A percentile compares a stretch with the other conserved stretches of the same genome.
phyloP scores from a whole-genome alignment of 495 filamentous ascomycete genomes.

The Venustampulla echinocandica region DNA sequence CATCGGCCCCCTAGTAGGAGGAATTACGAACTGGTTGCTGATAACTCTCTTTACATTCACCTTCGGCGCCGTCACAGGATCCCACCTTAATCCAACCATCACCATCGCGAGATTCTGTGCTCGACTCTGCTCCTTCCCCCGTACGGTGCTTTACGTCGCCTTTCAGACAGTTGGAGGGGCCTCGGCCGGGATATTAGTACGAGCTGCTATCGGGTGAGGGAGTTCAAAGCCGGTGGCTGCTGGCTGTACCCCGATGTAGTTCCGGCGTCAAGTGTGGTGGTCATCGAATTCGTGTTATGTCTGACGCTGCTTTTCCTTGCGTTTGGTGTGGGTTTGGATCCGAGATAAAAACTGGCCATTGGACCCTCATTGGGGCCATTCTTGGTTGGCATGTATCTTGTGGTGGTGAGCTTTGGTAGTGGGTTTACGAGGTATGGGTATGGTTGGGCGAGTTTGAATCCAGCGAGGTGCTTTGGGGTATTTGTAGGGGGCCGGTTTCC shows the following conservation, averaged over 20 bases:
- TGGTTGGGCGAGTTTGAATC: slow-evolving; percentile 14
- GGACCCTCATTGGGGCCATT: slow-evolving; percentile 36
- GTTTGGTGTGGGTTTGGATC: slow-evolving; percentile 39
- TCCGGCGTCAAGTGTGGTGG: slow-evolving; percentile 24
- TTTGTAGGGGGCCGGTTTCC: slow-evolving; percentile 8
- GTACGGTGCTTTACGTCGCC: slow-evolving; percentile 34
- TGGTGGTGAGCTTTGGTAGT: slow-evolving; percentile 32
- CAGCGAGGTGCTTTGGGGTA: slow-evolving; percentile 14
- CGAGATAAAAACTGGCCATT: slow-evolving; percentile 35
- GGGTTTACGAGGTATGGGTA: slow-evolving; percentile 32
- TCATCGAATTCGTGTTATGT: slow-evolving; percentile 34
- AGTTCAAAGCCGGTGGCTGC: slow-evolving; percentile 12
- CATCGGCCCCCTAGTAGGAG: slow-evolving; percentile 16
- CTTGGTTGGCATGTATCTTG: slow-evolving; percentile 36
- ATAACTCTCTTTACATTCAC: slow-evolving; percentile 37
- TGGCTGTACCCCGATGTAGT: slow-evolving; percentile 9
- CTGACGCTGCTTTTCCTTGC: slow-evolving; percentile 27
- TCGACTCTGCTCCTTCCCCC: slow-evolving; percentile 34
- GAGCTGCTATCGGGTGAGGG: slow-evolving; percentile 18
- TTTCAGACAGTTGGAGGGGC: slow-evolving; percentile 33
- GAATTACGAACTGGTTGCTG: slow-evolving; percentile 32
- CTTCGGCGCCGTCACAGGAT: slow-evolving; percentile 33
- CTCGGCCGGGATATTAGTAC: slow-evolving; percentile 30
- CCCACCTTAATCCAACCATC: slow-evolving; percentile 39
- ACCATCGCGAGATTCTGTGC: slow-evolving; percentile 40